Conservation (phyloP, 441 rosid species). For the Jatropha multifida region DNA sequence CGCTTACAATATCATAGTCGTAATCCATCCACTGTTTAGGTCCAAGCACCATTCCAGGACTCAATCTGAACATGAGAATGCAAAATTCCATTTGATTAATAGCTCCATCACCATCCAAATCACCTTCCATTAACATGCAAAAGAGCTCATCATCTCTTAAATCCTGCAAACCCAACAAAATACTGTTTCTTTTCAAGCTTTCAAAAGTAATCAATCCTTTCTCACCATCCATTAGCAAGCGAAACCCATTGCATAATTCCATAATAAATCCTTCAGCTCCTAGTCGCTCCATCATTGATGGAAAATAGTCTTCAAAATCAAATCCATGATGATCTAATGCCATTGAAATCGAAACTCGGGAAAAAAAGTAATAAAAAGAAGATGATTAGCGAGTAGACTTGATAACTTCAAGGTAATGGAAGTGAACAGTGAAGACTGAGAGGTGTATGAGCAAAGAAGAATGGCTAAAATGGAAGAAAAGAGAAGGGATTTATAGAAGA, state of each 20-base stretch:
- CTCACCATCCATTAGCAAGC: constrained; percentile 53
- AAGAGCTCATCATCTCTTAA: constrained; percentile 49
- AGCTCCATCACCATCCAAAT: constrained; percentile 56
- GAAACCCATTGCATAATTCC: constrained; percentile 57
- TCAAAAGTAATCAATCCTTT: constrained; percentile 52
- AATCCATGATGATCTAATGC: constrained; percentile 22
- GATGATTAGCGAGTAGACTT: not conserved
- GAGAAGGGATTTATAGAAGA: constrained; percentile 30
- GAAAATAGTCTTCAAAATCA: constrained; percentile 40
- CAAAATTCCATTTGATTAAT: constrained; percentile 61
- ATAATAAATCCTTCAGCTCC: constrained; percentile 52
- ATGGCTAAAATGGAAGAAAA: constrained; percentile 11
- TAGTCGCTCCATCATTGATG: constrained; percentile 51
- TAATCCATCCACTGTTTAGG: constrained; percentile 36
- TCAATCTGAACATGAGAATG: constrained; percentile 58
- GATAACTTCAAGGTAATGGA: too few species aligned
- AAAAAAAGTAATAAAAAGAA: too few species aligned
- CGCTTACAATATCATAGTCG: constrained; percentile 18
- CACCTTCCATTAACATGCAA: constrained; percentile 61
- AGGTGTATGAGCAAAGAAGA: not conserved
- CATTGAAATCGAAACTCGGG: constrained; percentile 7
- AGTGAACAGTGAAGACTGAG: not conserved
- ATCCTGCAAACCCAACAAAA: constrained; percentile 44
- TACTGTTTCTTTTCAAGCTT: constrained; percentile 54
- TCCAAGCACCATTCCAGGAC: constrained; percentile 59